Percentiles rank a stretch among this genome's conserved stretches.
phyloP scores from a whole-genome alignment of 129 eudicot species.

The Solidago caesia region DNA sequence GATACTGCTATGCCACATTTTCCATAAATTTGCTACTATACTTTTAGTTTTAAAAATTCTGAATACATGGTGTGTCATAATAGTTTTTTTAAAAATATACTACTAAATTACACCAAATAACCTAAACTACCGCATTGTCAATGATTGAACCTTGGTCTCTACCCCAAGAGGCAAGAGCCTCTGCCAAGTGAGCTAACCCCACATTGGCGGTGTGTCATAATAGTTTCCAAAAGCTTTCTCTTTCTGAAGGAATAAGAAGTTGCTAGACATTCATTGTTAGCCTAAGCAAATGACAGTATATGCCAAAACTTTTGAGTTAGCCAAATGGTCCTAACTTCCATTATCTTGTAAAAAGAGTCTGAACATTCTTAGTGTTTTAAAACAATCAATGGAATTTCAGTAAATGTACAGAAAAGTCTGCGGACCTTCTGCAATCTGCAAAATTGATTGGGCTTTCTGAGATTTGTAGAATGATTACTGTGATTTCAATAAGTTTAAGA shows the following conservation, averaged over 20 bases:
- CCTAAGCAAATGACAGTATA: neutral
- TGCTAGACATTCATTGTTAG: neutral
- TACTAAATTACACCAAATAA: no score
- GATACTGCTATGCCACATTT: neutral
- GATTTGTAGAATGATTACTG: constrained; percentile 2
- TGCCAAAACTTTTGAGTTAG: neutral
- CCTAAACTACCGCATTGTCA: no score
- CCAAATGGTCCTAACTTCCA: neutral
- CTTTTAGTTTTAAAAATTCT: neutral
- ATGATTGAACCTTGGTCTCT: no score
- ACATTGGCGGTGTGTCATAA: neutral
- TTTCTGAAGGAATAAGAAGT: neutral
- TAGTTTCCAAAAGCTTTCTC: neutral
- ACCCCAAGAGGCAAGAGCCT: no score
- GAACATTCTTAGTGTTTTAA: neutral
- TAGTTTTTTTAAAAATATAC: neutral
- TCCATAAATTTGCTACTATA: neutral
- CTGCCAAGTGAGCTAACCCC: no score
- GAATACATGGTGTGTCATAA: neutral
- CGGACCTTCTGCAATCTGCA: neutral
- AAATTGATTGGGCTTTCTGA: constrained; percentile 7
- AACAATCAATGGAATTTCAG: constrained; percentile 1
- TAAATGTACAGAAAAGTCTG: constrained; percentile 6
- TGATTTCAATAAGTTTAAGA: neutral
- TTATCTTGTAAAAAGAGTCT: neutral